Percentiles rank a stretch among this genome's conserved stretches.
Evolutionary conservation across 176 grass and related monocot species (phyloP).

Genomic region (Rhipidocladum racemiflorum): DNA sequence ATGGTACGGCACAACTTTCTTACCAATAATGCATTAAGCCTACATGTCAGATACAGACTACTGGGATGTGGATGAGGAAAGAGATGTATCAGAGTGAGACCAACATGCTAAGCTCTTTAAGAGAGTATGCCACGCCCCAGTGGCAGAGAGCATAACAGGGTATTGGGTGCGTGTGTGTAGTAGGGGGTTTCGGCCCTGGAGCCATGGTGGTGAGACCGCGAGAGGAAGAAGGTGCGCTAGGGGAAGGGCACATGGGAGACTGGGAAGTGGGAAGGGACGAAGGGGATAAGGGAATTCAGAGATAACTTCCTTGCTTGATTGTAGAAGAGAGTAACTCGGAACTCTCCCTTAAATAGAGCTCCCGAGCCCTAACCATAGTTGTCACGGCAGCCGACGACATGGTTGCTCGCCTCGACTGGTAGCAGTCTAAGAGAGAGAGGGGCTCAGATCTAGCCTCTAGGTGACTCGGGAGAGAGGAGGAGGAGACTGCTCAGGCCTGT

Average conservation of each 20-base stretch:
- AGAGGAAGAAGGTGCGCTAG: background rate
- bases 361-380: too few species aligned
- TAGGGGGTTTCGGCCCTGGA: background rate
- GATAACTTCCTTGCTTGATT: background rate
- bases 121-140: background rate
- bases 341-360: background rate
- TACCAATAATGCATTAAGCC: slow-evolving; percentile 2
- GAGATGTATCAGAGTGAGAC: background rate
- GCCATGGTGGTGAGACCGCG: background rate
- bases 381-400: too few species aligned
- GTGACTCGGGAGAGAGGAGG: too few species aligned
- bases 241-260: background rate
- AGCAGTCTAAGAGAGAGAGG: too few species aligned
- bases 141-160: background rate
- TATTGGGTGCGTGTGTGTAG: background rate
- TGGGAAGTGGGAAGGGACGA: background rate
- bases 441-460: too few species aligned
- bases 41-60: slow-evolving; percentile 10
- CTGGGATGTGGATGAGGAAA: background rate
- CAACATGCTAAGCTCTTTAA: background rate
- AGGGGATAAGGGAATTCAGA: background rate
- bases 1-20: background rate
- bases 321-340: background rate
- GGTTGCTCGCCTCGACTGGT: too few species aligned
- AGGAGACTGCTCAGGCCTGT: too few species aligned